Conservation (phyloP, 2,329 filamentous ascomycete species). For the Ophiocordyceps camponoti-saundersi region DNA sequence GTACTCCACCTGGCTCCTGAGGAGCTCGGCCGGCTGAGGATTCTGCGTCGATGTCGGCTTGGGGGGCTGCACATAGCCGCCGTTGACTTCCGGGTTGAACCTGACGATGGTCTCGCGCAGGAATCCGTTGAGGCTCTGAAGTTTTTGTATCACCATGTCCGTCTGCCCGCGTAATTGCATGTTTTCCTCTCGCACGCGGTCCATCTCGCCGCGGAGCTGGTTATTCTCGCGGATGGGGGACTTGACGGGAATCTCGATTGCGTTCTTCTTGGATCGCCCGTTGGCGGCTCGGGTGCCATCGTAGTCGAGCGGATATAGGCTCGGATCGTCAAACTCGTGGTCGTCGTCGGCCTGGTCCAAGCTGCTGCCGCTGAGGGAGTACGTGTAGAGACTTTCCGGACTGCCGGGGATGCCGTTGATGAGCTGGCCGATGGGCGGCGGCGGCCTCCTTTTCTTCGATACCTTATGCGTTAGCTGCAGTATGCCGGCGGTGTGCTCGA, state of each 20-base stretch:
- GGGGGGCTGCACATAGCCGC: slow-evolving; percentile 26
- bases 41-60: slow-evolving; percentile 9
- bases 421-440: slow-evolving; percentile 22
- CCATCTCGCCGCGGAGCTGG: slow-evolving; percentile 29
- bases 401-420: slow-evolving; percentile 51
- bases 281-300: slow-evolving; percentile 27
- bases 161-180: slow-evolving; percentile 16
- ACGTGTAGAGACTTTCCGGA: slow-evolving; percentile 60
- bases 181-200: slow-evolving; percentile 29
- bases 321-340: slow-evolving; percentile 60
- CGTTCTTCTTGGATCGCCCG: slow-evolving; percentile 19
- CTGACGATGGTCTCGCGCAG: slow-evolving; percentile 50
- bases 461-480: slow-evolving; percentile 77
- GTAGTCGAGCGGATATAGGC: slow-evolving; percentile 53
- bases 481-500: slow-evolving; percentile 86
- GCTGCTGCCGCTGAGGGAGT: slow-evolving; percentile 43
- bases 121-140: slow-evolving; percentile 51
- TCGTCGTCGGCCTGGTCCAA: slow-evolving; percentile 36
- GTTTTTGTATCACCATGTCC: slow-evolving; percentile 24
- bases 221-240: slow-evolving; percentile 38
- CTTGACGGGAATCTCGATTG: slow-evolving; percentile 41
- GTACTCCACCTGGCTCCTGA: slow-evolving; percentile 49
- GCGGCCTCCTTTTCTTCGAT: slow-evolving; percentile 37
- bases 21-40: slow-evolving; percentile 25
- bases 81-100: slow-evolving; percentile 38